Base-by-base conservation (phyloP, 768 basidiomycete genomes). In the Hysterangium stoloniferum region DNA sequence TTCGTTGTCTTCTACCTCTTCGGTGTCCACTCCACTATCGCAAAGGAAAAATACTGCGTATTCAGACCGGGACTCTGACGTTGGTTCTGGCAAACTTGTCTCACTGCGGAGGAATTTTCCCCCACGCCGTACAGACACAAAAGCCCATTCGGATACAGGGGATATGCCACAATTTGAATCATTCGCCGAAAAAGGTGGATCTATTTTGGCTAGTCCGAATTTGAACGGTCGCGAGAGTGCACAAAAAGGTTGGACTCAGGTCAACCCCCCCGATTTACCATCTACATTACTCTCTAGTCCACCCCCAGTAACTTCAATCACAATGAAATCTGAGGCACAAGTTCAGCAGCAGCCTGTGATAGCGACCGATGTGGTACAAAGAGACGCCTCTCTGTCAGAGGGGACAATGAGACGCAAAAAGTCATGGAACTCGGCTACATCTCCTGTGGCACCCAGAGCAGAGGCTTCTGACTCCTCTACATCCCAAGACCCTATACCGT, bases 31-130 rank as follows among this genome's bases (percentile, higher is more conserved):
- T 2, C 76, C 76, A 3, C 74, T 79, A 11, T 80, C 80, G 54
- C 69, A 66, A 1, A 54, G 71, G 48, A 61, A 61, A 8, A 62
- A 64, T 15, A 66, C 62, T 52, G 62, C 68, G 43, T 66, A 69
- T 31, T 76, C 73, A 11, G 80, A 79, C 41, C 68, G 71, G 57
- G 82, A 82, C 37, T 80, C 80, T 3, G 84, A 86, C 52, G 64
- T 15, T 60, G 54, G 36, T 59, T 53, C 48, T 9, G 84, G 86
- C 60, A 74, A 84, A 44, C 65, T 72, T 42, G 72, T 89, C 12
- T 75, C 77, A 22, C 59, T 88, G 60, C 77, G 85, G 28, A 75
- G 74, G 54, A 78, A 80, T 11, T 63, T 85, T 4, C 87, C 86
- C 4, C 84, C 86, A 82, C 86, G 80, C 83, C n/a, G n/a, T n/a